Evolutionary conservation across 1,284 basidiomycete species (phyloP).

Genomic region (Fomitopsis palustris): DNA sequence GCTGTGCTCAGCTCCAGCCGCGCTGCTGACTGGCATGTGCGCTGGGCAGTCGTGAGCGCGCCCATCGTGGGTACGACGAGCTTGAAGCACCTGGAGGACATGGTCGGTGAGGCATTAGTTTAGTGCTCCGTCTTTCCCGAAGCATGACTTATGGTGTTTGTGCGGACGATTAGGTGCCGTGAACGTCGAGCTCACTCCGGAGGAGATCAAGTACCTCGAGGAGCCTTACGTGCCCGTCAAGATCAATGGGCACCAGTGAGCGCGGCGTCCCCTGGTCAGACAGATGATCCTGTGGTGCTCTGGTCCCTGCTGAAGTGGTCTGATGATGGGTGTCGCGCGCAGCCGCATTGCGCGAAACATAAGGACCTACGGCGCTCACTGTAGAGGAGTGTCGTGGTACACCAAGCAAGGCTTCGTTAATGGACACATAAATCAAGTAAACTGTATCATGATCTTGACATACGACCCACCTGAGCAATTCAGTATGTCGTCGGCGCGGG

Average conservation of each 20-base stretch:
- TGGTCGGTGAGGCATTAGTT: constrained; percentile 34
- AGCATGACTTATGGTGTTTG: constrained; percentile 10
- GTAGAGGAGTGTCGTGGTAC: no score
- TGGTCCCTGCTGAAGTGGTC: no score
- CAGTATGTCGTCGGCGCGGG: no score
- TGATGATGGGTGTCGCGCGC: not conserved
- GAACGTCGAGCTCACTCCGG: constrained; percentile 28
- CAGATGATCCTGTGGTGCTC: constrained; percentile 21
- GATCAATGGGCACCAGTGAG: constrained; percentile 18
- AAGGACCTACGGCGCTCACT: no score
- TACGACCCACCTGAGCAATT: no score
- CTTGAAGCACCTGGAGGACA: constrained; percentile 45
- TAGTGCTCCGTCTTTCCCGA: not conserved
- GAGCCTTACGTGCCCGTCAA: constrained; percentile 17
- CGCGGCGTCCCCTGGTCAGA: not conserved
- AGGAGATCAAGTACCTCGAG: constrained; percentile 19
- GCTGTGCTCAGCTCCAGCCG: constrained; percentile 6
- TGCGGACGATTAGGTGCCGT: constrained; percentile 3
- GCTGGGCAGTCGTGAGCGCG: constrained; percentile 37
- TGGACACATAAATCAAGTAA: no score
- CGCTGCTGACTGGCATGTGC: constrained; percentile 9
- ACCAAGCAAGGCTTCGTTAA: no score
- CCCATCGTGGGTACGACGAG: constrained; percentile 54
- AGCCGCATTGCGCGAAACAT: no score
- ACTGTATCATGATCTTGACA: no score